Evolutionary conservation across 805 yeast species (phyloP), one percentile per base, ranked within the genome.

Genomic region (Candida ulmi): DNA sequence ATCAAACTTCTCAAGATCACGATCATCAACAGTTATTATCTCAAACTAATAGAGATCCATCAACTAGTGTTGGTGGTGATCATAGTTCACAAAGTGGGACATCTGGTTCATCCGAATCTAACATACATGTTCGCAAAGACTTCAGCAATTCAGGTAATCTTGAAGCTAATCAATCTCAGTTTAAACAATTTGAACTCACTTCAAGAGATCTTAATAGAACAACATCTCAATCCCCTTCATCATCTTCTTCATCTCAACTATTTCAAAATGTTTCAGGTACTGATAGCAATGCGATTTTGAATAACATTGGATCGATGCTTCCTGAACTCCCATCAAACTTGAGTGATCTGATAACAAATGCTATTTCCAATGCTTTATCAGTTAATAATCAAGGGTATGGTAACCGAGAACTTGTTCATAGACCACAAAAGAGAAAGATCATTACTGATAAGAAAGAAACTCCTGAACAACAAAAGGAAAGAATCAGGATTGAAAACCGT

Each of bases 401-500:
- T n/a, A 39, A 30, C n/a, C 39, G 37, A 19, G 38, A 35, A 2
- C 36, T 25, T 19, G 37, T 38, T 17, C 25, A 21, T 13, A 47
- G 42, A 30, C 18, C 33, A 4, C 16, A 31, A 17, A 50, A 48
- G 40, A 51, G 41, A 42, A 51, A 50, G 30, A 15, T 34, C 3
- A 6, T 35, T 4, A 30, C 43, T 8, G 44, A 43, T 13, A 48
- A 50, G 36, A 48, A 48, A 36, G 58, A 51, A 33, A 52, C 57
- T n/a, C 51, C 56, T 2, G 57, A 51, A 21, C 53, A 59, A 31
- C 68, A 66, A 35, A 72, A 72, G 44, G 87, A 81, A 51, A 71
- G 76, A 44, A 66, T 80, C 11, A 63, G 88, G 36, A 50, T 72
- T 19, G 90, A 79, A 35, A 87, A 87, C 52, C 66, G 95, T 35